These are phyloP conservation scores for Dryas octopetala DNA, from an alignment of 306 rosid species.

Conservation along the genomic window DNA sequence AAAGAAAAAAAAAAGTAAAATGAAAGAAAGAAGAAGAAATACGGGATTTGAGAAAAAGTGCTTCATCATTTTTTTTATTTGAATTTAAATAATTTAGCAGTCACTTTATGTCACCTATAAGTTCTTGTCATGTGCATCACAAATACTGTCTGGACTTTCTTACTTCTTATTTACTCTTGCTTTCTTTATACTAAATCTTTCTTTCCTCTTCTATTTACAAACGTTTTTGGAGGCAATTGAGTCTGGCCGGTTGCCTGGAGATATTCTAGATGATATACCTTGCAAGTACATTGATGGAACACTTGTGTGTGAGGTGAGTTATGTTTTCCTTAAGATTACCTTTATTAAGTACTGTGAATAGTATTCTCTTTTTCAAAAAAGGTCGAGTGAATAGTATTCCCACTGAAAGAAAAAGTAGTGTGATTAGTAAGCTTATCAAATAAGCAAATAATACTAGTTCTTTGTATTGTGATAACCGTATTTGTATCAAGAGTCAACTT, in stretches of 20 bases:
- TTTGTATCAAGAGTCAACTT: background rate
- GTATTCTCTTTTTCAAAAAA: background rate
- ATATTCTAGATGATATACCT: constrained; percentile 87
- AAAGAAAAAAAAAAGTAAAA: background rate
- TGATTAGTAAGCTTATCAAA: background rate
- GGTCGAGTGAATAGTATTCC: background rate
- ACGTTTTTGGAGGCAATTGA: constrained; percentile 81
- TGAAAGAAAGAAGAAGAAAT: background rate
- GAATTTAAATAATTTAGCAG: background rate
- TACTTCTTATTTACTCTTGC: background rate
- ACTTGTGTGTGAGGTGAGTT: constrained; percentile 85
- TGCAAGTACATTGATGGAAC: constrained; percentile 87
- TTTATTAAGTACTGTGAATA: constrained; percentile 9
- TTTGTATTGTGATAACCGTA: background rate
- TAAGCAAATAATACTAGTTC: background rate
- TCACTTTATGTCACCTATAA: background rate
- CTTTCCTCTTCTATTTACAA: constrained; percentile 19
- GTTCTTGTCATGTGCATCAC: constrained; percentile 23
- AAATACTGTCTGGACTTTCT: background rate
- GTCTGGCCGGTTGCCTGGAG: constrained; percentile 95
- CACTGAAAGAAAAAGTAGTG: no score
- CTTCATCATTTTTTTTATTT: background rate
- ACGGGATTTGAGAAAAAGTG: background rate
- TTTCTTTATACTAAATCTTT: constrained; percentile 15
- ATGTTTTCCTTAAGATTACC: constrained; percentile 25